Percentiles rank a stretch among this genome's conserved stretches.
phyloP scores from a whole-genome alignment of 2,329 filamentous ascomycete species.

The Venturia effusa region DNA sequence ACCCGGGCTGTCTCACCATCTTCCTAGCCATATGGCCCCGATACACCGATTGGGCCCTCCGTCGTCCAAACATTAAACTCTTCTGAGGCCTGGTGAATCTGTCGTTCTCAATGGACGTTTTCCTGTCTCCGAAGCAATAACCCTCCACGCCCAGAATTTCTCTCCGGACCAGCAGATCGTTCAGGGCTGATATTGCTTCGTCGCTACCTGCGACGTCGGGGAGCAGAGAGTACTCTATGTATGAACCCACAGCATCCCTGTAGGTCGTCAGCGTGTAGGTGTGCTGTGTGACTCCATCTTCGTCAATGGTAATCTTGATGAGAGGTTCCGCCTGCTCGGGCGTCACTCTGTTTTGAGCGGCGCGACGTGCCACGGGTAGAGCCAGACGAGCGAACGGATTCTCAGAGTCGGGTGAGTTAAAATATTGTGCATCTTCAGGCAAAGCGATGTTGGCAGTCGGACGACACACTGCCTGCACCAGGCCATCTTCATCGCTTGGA shows the following conservation, averaged over 20 bases:
- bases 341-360: conserved; percentile 56
- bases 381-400: conserved; percentile 6
- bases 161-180: conserved; percentile 32
- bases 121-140: not conserved
- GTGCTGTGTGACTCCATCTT: conserved; percentile 39
- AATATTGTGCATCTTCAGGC: conserved; percentile 12
- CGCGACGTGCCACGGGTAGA: conserved; percentile 40
- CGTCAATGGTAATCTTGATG: conserved; percentile 47
- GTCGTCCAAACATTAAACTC: not conserved
- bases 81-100: not conserved
- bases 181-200: conserved; percentile 44
- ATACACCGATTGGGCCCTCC: not conserved
- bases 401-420: conserved; percentile 11
- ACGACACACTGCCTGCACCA: conserved; percentile 58
- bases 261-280: conserved; percentile 47
- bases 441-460: conserved; percentile 42
- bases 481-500: conserved; percentile 58
- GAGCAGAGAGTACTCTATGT: conserved; percentile 49
- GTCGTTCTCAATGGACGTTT: not conserved
- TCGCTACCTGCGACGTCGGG: conserved; percentile 44
- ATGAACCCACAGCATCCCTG: conserved; percentile 36
- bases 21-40: not conserved
- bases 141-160: not conserved
- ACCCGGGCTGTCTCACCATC: not conserved
- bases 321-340: conserved; percentile 42